Conservation (phyloP, 2,329 filamentous ascomycete species). For the Aspergillus amoenus region DNA sequence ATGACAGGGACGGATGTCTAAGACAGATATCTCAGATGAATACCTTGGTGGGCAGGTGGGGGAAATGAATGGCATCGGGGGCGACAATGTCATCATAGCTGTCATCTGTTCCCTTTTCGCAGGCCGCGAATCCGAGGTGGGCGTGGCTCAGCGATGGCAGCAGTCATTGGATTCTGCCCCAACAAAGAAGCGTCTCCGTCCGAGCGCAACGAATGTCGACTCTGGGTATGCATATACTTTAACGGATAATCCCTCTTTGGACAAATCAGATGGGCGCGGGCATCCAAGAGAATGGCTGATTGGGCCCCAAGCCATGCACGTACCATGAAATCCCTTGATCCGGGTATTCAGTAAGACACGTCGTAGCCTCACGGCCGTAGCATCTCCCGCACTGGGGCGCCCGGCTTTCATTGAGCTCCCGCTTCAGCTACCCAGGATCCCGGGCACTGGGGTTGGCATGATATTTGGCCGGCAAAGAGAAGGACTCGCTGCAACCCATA, state of each 20-base stretch:
- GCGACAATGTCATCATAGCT: not conserved
- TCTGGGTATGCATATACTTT: not conserved
- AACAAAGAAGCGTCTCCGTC: not conserved
- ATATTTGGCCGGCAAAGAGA: not conserved
- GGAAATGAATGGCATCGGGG: not conserved
- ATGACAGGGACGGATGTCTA: not conserved
- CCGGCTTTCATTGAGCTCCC: not conserved
- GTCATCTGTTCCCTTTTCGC: not conserved
- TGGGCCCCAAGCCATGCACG: not conserved
- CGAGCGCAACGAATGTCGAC: not conserved
- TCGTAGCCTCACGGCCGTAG: not conserved
- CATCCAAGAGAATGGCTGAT: slow-evolving; percentile 2
- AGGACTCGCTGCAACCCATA: not conserved
- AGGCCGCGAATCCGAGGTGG: slow-evolving; percentile 5
- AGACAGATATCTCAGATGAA: not conserved
- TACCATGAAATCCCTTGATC: slow-evolving; percentile 1
- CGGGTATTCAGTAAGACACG: not conserved
- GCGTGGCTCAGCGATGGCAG: slow-evolving; percentile 5
- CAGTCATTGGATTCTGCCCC: not conserved
- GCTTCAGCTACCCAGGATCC: not conserved
- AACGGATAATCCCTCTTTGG: not conserved
- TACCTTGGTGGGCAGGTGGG: slow-evolving; percentile 2
- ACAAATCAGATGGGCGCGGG: slow-evolving; percentile 11
- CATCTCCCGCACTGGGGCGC: not conserved
- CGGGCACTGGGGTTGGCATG: not conserved